Percentiles rank a stretch among this genome's conserved stretches.
Conservation (phyloP, 495 filamentous ascomycete genomes). For the Penicillium coffeae region DNA sequence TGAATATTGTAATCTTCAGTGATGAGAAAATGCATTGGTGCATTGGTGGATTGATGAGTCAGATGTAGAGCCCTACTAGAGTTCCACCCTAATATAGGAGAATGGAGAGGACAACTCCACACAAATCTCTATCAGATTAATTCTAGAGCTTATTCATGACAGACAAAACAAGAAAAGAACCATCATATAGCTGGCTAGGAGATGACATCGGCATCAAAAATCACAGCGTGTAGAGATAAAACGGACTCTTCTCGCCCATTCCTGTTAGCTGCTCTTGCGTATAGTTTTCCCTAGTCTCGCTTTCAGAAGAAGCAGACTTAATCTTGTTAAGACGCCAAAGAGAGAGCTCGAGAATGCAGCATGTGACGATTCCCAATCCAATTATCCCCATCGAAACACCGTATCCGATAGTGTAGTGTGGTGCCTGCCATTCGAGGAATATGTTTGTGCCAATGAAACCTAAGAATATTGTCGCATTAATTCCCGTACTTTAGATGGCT, state of each 20-base stretch:
- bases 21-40: no score
- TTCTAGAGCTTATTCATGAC: no score
- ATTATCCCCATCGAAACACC: conserved; percentile 1
- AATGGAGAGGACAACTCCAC: no score
- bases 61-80: no score
- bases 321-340: not conserved
- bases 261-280: not conserved
- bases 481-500: no score
- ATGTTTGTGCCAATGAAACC: conserved; percentile 4
- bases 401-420: conserved; percentile 2
- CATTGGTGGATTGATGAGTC: no score
- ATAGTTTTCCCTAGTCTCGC: not conserved
- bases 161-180: no score
- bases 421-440: conserved; percentile 1
- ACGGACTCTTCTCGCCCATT: conserved; percentile 2
- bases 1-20: no score
- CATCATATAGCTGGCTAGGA: no score
- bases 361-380: not conserved
- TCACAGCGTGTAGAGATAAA: not conserved
- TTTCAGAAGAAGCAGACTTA: not conserved
- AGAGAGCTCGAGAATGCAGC: not conserved
- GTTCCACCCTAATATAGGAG: no score
- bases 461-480: no score
- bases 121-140: no score
- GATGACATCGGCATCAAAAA: not conserved